Percentiles rank a stretch among this genome's conserved stretches.
phyloP scores from a whole-genome alignment of 306 rosid genomes.

The Mimosa bimucronata region DNA sequence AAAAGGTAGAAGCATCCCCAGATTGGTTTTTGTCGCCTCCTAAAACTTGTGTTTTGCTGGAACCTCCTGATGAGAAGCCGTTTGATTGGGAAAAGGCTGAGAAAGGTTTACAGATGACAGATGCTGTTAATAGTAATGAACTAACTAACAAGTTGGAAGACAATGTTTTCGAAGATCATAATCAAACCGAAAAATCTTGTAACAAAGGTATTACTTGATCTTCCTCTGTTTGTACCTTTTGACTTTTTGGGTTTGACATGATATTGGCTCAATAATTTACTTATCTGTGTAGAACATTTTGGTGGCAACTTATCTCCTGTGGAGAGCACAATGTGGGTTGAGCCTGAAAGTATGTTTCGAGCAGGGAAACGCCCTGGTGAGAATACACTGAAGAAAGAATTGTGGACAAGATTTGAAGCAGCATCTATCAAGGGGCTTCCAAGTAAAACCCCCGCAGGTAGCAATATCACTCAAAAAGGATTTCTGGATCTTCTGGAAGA shows the following conservation, averaged over 20 bases:
- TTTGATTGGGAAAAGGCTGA: constrained; percentile 44
- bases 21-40: constrained; percentile 89
- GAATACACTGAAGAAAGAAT: constrained; percentile 85
- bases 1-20: constrained; percentile 66
- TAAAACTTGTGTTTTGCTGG: constrained; percentile 80
- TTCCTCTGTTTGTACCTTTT: constrained; percentile 4
- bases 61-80: constrained; percentile 64
- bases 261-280: neutral
- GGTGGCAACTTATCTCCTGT: constrained; percentile 41
- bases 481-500: constrained; percentile 88
- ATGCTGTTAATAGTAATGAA: constrained; percentile 20
- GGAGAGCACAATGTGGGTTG: constrained; percentile 66
- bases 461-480: constrained; percentile 53
- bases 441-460: constrained; percentile 30
- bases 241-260: constrained; percentile 25
- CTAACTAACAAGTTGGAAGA: constrained; percentile 36
- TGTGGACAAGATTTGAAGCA: constrained; percentile 90
- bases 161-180: constrained; percentile 39
- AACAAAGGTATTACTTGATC: constrained; percentile 53
- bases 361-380: constrained; percentile 77
- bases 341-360: constrained; percentile 54
- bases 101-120: constrained; percentile 11
- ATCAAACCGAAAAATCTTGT: constrained; percentile 41
- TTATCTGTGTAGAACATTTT: constrained; percentile 43
- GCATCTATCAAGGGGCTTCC: constrained; percentile 55